Percentiles rank a stretch among this genome's conserved stretches.
These are phyloP conservation scores for Dothistroma septosporum DNA, from an alignment of 2,329 filamentous ascomycete species.

Conservation along the genomic window DNA sequence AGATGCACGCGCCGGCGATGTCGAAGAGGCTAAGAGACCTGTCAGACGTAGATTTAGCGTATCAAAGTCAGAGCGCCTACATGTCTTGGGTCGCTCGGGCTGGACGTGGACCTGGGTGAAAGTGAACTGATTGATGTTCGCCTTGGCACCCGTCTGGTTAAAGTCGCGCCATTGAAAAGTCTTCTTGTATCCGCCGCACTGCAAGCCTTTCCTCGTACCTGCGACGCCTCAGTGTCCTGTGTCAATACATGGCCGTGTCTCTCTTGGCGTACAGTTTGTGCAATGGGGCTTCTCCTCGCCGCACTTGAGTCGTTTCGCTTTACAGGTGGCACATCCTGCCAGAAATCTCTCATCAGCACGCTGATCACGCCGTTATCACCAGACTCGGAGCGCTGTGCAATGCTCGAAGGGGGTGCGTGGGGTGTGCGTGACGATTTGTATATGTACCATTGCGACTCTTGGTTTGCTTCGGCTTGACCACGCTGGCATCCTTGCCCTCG, in stretches of 20 bases:
- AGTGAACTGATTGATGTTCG: conserved; percentile 38
- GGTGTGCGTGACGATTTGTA: conserved; percentile 26
- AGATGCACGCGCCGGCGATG: conserved; percentile 19
- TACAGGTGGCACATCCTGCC: conserved; percentile 68
- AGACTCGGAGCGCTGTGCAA: neutral
- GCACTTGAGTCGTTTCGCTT: conserved; percentile 68
- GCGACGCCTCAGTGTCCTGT: conserved; percentile 36
- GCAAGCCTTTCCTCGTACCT: conserved; percentile 56
- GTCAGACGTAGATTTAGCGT: conserved; percentile 8
- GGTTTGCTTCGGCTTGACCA: conserved; percentile 63
- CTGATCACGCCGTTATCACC: conserved; percentile 8
- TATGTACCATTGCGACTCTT: conserved; percentile 68
- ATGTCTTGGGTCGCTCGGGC: conserved; percentile 42
- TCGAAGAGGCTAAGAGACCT: conserved; percentile 11
- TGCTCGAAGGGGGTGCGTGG: conserved; percentile 1
- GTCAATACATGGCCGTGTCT: neutral
- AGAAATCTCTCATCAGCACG: conserved; percentile 23
- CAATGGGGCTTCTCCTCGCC: conserved; percentile 60
- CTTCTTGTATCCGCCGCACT: conserved; percentile 69
- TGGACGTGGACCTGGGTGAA: neutral
- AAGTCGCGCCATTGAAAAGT: conserved; percentile 72
- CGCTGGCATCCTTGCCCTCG: conserved; percentile 16
- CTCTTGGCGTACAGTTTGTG: conserved; percentile 14
- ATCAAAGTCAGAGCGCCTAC: conserved; percentile 24
- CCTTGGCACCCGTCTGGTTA: conserved; percentile 56